Percentiles rank a stretch among this genome's conserved stretches.
Evolutionary conservation across 257 asterid species (phyloP).

Genomic region (Echium plantagineum): DNA sequence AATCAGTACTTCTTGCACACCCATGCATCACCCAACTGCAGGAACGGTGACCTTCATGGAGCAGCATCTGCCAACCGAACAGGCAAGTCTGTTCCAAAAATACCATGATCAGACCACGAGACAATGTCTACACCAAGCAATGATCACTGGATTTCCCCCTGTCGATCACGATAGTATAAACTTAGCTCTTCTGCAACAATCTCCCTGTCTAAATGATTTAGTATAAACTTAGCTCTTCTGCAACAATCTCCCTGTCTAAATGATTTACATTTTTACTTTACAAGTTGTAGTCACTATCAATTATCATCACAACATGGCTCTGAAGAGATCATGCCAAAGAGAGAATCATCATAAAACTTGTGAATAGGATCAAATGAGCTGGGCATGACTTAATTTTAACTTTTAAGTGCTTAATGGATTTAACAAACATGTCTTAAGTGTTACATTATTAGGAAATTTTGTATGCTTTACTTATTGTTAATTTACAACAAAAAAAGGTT

Average conservation of each 20-base stretch:
- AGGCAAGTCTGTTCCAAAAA: slow-evolving; percentile 84
- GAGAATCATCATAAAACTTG: slow-evolving; percentile 33
- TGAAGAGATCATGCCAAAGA: slow-evolving; percentile 24
- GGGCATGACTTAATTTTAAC: too few relatives aligned
- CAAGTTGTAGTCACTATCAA: slow-evolving; percentile 29
- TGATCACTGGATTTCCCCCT: slow-evolving; percentile 95
- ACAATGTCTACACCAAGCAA: slow-evolving; percentile 92
- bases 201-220: slow-evolving; percentile 45
- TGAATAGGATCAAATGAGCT: slow-evolving; percentile 27
- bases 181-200: slow-evolving; percentile 73
- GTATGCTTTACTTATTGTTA: too few relatives aligned
- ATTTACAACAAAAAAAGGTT: too few relatives aligned
- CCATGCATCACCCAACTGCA: slow-evolving; percentile 59
- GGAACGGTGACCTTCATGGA: slow-evolving; percentile 56
- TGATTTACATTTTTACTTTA: slow-evolving; percentile 28
- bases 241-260: slow-evolving; percentile 42
- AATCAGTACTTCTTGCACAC: slow-evolving; percentile 25
- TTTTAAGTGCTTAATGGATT: too few relatives aligned
- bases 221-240: slow-evolving; percentile 77
- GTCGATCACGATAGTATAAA: slow-evolving; percentile 83
- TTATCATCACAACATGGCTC: slow-evolving; percentile 48
- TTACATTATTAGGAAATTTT: too few relatives aligned
- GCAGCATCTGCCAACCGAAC: slow-evolving; percentile 79
- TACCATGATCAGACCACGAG: slow-evolving; percentile 96
- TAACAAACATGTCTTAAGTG: too few relatives aligned